A percentile compares a stretch with the other conserved stretches of the same genome.
phyloP scores from a whole-genome alignment of 495 filamentous ascomycete genomes.

The Coniosporium apollinis region DNA sequence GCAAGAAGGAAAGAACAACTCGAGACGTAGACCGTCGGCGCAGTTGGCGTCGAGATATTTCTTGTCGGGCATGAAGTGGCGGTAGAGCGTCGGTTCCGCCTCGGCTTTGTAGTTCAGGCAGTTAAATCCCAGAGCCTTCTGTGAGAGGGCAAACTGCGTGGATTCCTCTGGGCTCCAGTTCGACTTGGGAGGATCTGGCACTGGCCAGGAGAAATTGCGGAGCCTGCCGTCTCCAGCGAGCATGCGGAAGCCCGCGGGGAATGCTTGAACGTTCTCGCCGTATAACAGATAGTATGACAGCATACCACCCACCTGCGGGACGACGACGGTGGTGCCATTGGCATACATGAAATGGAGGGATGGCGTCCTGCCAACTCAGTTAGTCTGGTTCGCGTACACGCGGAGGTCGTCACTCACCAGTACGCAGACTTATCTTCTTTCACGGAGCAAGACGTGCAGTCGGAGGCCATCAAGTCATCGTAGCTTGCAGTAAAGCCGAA shows the following conservation, averaged over 20 bases:
- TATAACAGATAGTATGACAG: slow-evolving; percentile 61
- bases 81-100: slow-evolving; percentile 54
- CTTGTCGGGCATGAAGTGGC: slow-evolving; percentile 70
- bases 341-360: slow-evolving; percentile 37
- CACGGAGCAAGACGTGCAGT: slow-evolving; percentile 41
- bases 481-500: slow-evolving; percentile 31
- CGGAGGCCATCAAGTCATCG: slow-evolving; percentile 27
- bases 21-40: slow-evolving; percentile 56
- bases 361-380: no score
- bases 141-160: slow-evolving; percentile 48
- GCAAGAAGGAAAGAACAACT: slow-evolving; percentile 84
- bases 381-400: no score
- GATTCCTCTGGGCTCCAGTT: slow-evolving; percentile 41
- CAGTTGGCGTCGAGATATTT: slow-evolving; percentile 60
- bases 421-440: slow-evolving; percentile 46
- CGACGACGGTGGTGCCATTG: slow-evolving; percentile 38
- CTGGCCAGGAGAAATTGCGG: slow-evolving; percentile 55
- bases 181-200: slow-evolving; percentile 59
- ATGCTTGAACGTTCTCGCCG: slow-evolving; percentile 46
- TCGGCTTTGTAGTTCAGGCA: slow-evolving; percentile 57
- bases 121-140: slow-evolving; percentile 83
- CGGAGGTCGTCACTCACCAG: no score
- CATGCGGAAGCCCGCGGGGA: slow-evolving; percentile 71
- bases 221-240: slow-evolving; percentile 54
- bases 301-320: slow-evolving; percentile 39